These are phyloP conservation scores for Candida easanensis DNA, from an alignment of 805 yeast genomes.

Conservation along the genomic window DNA sequence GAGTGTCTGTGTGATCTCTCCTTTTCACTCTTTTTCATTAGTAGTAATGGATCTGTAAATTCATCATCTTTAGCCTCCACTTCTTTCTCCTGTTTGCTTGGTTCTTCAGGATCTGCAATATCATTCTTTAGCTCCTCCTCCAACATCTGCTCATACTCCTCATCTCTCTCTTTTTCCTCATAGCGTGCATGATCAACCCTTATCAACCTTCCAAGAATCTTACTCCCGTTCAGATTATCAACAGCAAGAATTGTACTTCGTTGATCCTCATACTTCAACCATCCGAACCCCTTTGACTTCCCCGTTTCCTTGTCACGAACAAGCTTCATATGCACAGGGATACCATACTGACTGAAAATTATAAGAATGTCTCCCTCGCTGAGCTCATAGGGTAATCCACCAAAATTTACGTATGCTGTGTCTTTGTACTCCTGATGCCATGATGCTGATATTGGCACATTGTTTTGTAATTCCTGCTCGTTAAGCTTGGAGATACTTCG, in stretches of 20 bases:
- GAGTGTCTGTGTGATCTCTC: neutral
- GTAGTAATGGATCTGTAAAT: conserved; percentile 25
- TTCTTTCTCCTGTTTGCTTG: conserved; percentile 8
- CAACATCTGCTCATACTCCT: conserved; percentile 41
- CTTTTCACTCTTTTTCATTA: conserved; percentile 15
- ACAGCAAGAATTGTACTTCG: conserved; percentile 80
- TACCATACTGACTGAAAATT: conserved; percentile 86
- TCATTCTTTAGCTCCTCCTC: conserved; percentile 32
- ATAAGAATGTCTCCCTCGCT: conserved; percentile 74
- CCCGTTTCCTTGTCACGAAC: conserved; percentile 66
- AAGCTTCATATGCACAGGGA: conserved; percentile 72
- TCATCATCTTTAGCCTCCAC: conserved; percentile 18
- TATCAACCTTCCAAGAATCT: conserved; percentile 46
- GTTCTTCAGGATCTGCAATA: conserved; percentile 15
- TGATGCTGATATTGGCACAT: conserved; percentile 60
- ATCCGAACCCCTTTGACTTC: conserved; percentile 72
- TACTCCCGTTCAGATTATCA: conserved; percentile 78
- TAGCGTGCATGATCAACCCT: conserved; percentile 74
- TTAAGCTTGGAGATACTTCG: conserved; percentile 51
- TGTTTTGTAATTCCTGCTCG: conserved; percentile 61
- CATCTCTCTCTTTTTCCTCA: conserved; percentile 50
- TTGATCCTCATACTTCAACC: conserved; percentile 78
- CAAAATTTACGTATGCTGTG: conserved; percentile 74
- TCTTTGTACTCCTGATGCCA: conserved; percentile 89
- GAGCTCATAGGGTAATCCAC: conserved; percentile 60